These are phyloP conservation scores for Kwoniella sp. DNA, from an alignment of 768 basidiomycete species.

Conservation along the genomic window DNA sequence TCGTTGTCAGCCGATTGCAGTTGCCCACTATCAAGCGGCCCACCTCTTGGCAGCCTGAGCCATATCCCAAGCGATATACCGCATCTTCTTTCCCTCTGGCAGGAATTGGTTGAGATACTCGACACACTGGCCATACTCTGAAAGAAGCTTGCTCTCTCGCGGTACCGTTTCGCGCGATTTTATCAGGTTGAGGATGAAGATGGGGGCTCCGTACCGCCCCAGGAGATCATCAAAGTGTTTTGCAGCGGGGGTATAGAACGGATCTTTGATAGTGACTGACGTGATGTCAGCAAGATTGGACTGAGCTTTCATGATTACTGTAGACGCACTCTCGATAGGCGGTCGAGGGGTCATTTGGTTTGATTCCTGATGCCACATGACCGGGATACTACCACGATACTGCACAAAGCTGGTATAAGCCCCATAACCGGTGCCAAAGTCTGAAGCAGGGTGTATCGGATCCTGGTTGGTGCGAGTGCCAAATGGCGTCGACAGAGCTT, in stretches of 20 bases:
- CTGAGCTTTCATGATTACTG: background rate
- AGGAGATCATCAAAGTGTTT: slow-evolving; percentile 90
- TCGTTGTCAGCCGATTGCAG: background rate
- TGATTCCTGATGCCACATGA: slow-evolving; percentile 94
- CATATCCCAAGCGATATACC: slow-evolving; percentile 96
- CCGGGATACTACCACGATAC: slow-evolving; percentile 90
- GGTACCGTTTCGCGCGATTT: slow-evolving; percentile 55
- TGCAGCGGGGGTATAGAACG: slow-evolving; percentile 88
- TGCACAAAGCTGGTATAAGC: slow-evolving; percentile 95
- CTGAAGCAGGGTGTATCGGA: slow-evolving; percentile 5
- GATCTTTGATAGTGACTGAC: slow-evolving; percentile 84
- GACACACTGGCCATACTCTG: slow-evolving; percentile 88
- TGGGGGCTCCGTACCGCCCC: slow-evolving; percentile 78
- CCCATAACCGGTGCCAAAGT: slow-evolving; percentile 53
- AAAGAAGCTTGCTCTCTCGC: slow-evolving; percentile 81
- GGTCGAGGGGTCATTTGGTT: slow-evolving; percentile 86
- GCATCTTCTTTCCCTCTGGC: slow-evolving; percentile 76
- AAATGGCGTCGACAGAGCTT: slow-evolving; percentile 45
- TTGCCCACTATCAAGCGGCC: slow-evolving; percentile 19
- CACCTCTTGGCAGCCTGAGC: slow-evolving; percentile 88
- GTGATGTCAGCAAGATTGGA: slow-evolving; percentile 3
- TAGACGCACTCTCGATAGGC: slow-evolving; percentile 81
- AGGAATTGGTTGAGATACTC: slow-evolving; percentile 92
- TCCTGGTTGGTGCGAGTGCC: slow-evolving; percentile 9
- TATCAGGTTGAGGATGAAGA: slow-evolving; percentile 89